Conservation (phyloP, 768 basidiomycete genomes). For the Clathrus columnatus region DNA sequence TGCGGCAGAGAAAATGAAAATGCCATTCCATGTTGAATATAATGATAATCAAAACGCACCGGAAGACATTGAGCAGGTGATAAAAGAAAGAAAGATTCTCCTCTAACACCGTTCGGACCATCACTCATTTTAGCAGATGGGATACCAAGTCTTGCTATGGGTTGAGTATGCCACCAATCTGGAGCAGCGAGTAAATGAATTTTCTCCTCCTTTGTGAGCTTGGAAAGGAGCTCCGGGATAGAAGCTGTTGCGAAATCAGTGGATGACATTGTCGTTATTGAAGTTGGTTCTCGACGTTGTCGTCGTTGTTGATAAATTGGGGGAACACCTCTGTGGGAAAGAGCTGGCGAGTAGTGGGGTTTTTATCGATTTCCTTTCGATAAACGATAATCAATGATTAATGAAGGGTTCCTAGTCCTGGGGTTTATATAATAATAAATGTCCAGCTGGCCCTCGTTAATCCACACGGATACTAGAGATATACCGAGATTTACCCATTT, state of each 20-base stretch:
- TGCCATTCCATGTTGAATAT: neutral
- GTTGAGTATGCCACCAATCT: constrained; percentile 70
- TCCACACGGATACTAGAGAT: no score
- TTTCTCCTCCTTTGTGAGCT: constrained; percentile 65
- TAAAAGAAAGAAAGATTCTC: constrained; percentile 73
- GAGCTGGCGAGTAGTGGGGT: no score
- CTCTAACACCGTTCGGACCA: constrained; percentile 72
- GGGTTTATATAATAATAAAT: no score
- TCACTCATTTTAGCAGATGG: constrained; percentile 65
- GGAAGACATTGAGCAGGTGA: constrained; percentile 76
- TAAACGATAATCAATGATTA: no score
- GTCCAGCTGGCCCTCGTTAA: no score
- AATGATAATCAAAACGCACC: constrained; percentile 24
- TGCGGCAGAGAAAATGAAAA: neutral
- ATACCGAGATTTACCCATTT: no score
- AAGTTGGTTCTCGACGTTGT: no score
- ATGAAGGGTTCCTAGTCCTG: no score
- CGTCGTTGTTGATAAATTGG: no score
- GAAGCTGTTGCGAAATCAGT: constrained; percentile 57
- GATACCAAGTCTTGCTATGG: constrained; percentile 54
- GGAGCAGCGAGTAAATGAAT: constrained; percentile 65
- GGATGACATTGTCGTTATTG: constrained; percentile 39
- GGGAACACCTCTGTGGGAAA: no score
- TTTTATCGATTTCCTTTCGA: no score
- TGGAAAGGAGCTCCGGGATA: constrained; percentile 52